These are phyloP conservation scores for Salix suchowensis DNA, from an alignment of 345 rosid species.

Conservation along the genomic window DNA sequence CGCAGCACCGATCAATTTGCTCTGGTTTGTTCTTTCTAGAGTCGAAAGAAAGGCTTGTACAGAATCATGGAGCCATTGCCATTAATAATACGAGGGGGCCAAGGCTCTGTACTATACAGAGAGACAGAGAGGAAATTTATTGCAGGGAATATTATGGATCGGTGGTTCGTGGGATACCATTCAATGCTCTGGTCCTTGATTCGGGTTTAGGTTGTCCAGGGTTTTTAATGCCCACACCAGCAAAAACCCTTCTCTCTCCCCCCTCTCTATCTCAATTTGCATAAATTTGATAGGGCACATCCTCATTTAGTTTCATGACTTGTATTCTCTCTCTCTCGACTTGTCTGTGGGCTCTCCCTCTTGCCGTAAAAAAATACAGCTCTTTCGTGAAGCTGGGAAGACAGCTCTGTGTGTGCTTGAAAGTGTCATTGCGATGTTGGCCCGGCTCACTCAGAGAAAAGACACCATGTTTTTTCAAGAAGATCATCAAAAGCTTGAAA, in stretches of 20 bases:
- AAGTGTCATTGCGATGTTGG: conserved; percentile 27
- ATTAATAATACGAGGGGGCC: neutral
- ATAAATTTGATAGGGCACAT: neutral
- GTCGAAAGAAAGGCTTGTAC: neutral
- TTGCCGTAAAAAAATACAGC: too few species aligned
- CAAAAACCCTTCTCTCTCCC: neutral
- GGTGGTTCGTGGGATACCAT: conserved; percentile 17
- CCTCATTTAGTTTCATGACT: neutral
- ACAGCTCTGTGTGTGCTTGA: neutral
- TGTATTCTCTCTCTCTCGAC: neutral
- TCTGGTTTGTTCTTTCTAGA: conserved; percentile 11
- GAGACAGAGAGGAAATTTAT: conserved; percentile 6
- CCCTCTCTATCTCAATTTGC: neutral
- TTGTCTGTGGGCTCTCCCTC: neutral
- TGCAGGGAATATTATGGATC: conserved; percentile 15
- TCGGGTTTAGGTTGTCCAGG: conserved; percentile 22
- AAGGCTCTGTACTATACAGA: neutral
- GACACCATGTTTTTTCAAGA: too few species aligned
- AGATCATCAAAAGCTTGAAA: neutral
- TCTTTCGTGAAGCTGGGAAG: neutral
- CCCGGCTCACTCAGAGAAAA: conserved; percentile 23
- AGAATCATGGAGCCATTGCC: conserved; percentile 6
- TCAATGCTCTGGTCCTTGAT: conserved; percentile 33
- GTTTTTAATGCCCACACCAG: conserved; percentile 33
- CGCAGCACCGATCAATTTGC: conserved; percentile 2